Evolutionary conservation across 495 filamentous ascomycete species (phyloP).

Genomic region (Aspergillus cavernicola): DNA sequence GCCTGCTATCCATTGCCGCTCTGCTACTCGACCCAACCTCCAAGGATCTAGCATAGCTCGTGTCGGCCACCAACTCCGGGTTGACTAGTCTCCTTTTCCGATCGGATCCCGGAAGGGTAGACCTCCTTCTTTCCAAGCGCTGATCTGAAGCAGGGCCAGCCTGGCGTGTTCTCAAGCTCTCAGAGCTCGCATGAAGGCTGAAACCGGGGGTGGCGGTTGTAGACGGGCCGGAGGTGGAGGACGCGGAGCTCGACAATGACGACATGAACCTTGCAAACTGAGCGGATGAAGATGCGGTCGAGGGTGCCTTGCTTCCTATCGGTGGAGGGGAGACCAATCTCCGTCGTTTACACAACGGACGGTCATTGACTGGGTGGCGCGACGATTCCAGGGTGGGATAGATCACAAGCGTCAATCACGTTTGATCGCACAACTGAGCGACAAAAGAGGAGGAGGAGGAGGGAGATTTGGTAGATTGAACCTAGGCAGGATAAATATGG

Average conservation of each 20-base stretch:
- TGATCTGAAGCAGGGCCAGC: slow-evolving; percentile 20
- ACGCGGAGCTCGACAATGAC: slow-evolving; percentile 20
- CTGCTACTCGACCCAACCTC: slow-evolving; percentile 16
- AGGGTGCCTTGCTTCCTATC: slow-evolving; percentile 10
- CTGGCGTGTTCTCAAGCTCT: slow-evolving; percentile 15
- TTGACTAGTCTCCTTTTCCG: slow-evolving; percentile 39
- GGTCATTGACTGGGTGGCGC: slow-evolving; percentile 33
- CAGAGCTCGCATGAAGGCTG: slow-evolving; percentile 19
- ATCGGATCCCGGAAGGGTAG: slow-evolving; percentile 28
- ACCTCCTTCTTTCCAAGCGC: slow-evolving; percentile 17
- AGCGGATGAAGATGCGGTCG: not conserved
- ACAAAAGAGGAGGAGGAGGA: not conserved
- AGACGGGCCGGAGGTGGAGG: slow-evolving; percentile 15
- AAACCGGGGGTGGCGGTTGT: slow-evolving; percentile 5
- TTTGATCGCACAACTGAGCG: not conserved
- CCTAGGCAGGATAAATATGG: not conserved
- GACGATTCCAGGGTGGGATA: slow-evolving; percentile 17
- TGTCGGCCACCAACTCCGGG: slow-evolving; percentile 23
- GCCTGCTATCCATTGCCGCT: slow-evolving; percentile 22
- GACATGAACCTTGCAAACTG: slow-evolving; percentile 19
- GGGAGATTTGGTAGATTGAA: not conserved
- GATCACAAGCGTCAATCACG: not conserved
- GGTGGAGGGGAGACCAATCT: slow-evolving; percentile 38
- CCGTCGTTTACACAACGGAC: slow-evolving; percentile 35
- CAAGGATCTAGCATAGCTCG: slow-evolving; percentile 23